Base-by-base conservation (phyloP, 2,329 filamentous ascomycete genomes). In the Ilyonectria sp. region DNA sequence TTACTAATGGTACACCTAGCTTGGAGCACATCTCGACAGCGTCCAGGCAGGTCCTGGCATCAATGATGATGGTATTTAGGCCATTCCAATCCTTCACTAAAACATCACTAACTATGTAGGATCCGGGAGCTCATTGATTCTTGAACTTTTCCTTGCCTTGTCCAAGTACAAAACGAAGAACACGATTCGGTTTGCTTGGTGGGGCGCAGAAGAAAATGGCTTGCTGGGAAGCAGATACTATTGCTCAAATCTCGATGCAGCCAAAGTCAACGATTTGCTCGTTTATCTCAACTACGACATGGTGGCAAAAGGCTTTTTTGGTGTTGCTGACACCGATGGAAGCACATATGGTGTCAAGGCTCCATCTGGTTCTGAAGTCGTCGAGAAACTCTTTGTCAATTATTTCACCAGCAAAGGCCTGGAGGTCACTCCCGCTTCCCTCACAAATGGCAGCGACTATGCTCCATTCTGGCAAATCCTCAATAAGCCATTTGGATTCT, bases 391-490 rank as follows among this genome's bases (percentile, higher is more conserved):
- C 54, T 74, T 63, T 4, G 21, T 71, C 1, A 74, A 79, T 4
- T 79, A 77, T 29, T 71, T 81, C 13, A 70, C 65, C 1, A 63
- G 75, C 7, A 63, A 79, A 63, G 82, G 82, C 11, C 71, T 79
- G n/a, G 70, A 78, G 29, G 74, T 76, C 4, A 70, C 65, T 0
- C 72, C 70, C 3, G 64, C 70, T 3, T 59, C 58, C 9, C 65
- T 75, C n/a, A 72, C 67, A 62, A 87, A 86, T 9, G 85, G 71
- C 10, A 74, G 71, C 54, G 71, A 74, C 5, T 74, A 74, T 56
- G 71, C 71, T 10, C 52, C 71, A 1, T 74, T 74, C 46, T 74
- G 71, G 71, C 67, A 73, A 21, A 82, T 83, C 26, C 15, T 74
- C 44, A 69, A 72, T 33, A 74, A 74, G 40, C 71, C 71, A 2